These are phyloP conservation scores for Dovyalis caffra DNA, from an alignment of 345 rosid species.

Conservation along the genomic window DNA sequence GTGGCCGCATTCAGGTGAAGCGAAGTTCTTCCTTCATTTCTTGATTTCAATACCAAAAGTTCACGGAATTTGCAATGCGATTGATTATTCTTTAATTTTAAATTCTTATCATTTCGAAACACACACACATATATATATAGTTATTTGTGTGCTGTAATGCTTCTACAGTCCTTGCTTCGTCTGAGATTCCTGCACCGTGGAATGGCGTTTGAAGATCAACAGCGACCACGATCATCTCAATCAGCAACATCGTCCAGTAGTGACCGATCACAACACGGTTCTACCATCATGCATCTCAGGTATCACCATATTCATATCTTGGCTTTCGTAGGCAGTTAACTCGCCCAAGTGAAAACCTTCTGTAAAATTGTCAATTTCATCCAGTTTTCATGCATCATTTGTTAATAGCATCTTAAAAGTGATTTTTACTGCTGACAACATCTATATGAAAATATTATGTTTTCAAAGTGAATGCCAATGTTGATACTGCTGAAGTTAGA, in stretches of 20 bases:
- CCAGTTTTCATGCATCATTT: background rate
- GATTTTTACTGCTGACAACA: background rate
- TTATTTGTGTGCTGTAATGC: background rate
- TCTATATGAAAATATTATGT: background rate
- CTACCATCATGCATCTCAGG: slow-evolving; percentile 56
- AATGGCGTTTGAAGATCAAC: slow-evolving; percentile 43
- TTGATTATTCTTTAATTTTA: background rate
- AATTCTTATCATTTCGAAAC: background rate
- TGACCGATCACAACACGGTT: slow-evolving; percentile 34
- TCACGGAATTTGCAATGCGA: background rate
- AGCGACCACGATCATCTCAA: slow-evolving; percentile 25
- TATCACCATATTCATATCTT: slow-evolving; percentile 8
- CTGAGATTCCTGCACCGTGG: slow-evolving; percentile 57
- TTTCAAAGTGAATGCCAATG: background rate
- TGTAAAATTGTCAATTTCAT: background rate
- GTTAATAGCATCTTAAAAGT: background rate
- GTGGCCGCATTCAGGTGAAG: slow-evolving; percentile 78
- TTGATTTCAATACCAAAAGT: background rate
- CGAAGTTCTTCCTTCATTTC: background rate
- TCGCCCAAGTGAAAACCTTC: background rate
- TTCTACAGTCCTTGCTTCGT: slow-evolving; percentile 60
- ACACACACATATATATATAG: too few species aligned
- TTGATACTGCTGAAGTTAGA: background rate
- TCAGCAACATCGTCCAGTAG: slow-evolving; percentile 16
- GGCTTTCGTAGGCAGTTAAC: background rate